Percentiles rank a stretch among this genome's conserved stretches.
phyloP scores from a whole-genome alignment of 2,329 filamentous ascomycete genomes.

The Calonectria honghensis region DNA sequence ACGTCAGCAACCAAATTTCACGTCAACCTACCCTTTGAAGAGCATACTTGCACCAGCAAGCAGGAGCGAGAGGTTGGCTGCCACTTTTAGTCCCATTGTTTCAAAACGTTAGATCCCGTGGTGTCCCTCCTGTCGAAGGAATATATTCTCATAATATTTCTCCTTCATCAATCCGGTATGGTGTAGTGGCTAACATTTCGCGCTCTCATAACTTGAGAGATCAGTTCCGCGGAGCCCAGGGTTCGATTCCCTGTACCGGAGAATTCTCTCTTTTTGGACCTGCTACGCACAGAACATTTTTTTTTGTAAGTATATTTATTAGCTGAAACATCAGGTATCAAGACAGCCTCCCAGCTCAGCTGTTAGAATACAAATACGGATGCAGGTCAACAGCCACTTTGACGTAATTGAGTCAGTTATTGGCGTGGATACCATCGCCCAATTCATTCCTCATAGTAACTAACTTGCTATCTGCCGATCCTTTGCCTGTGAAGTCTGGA shows the following conservation, averaged over 20 bases:
- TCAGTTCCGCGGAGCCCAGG: slow-evolving; percentile 53
- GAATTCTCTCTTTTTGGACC: not conserved
- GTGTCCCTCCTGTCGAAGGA: not conserved
- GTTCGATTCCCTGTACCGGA: slow-evolving; percentile 56
- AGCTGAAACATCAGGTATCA: not conserved
- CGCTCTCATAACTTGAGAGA: slow-evolving; percentile 50
- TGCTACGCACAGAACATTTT: not conserved
- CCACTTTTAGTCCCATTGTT: not conserved
- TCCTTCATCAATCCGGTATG: slow-evolving; percentile 50
- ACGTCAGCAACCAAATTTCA: no score
- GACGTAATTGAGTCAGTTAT: not conserved
- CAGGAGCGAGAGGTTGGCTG: not conserved
- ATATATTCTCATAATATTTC: not conserved
- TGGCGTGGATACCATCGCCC: not conserved
- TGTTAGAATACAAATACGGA: not conserved
- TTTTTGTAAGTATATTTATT: not conserved
- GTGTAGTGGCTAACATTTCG: slow-evolving; percentile 56
- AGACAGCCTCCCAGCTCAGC: not conserved
- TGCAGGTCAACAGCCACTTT: not conserved
- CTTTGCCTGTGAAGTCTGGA: no score
- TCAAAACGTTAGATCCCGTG: not conserved
- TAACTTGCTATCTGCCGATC: no score
- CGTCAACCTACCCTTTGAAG: no score
- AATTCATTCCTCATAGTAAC: no score
- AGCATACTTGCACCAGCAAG: not conserved